Conservation (phyloP, 2,329 filamentous ascomycete genomes). For the Aspergillus intermedius region DNA sequence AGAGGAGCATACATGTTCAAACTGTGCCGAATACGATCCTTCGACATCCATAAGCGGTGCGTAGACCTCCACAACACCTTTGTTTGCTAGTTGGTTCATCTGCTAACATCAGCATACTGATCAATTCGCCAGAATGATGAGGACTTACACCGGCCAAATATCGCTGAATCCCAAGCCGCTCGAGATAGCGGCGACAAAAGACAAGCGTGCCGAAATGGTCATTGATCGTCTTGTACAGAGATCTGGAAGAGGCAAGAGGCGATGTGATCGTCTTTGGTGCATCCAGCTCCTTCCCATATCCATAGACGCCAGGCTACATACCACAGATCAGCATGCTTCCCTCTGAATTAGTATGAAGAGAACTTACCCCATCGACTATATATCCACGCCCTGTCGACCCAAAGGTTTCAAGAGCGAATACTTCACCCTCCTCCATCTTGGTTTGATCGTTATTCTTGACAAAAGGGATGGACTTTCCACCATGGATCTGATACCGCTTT, state of each 20-base stretch:
- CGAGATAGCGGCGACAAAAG: slow-evolving; percentile 57
- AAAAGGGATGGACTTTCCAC: slow-evolving; percentile 51
- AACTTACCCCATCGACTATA: slow-evolving; percentile 41
- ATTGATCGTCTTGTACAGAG: slow-evolving; percentile 52
- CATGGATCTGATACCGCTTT: slow-evolving; percentile 49
- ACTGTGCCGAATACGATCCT: slow-evolving; percentile 59
- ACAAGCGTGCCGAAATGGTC: slow-evolving; percentile 58
- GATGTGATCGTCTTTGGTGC: slow-evolving; percentile 28
- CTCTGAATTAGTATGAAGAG: neutral
- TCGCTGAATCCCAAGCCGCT: slow-evolving; percentile 54
- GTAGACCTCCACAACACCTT: slow-evolving; percentile 54
- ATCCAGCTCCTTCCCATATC: slow-evolving; percentile 43
- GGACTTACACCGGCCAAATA: slow-evolving; percentile 52
- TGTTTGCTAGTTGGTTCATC: slow-evolving; percentile 53
- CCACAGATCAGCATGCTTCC: slow-evolving; percentile 1
- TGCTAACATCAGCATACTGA: slow-evolving; percentile 15
- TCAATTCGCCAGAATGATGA: no score
- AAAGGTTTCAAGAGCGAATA: slow-evolving; percentile 56
- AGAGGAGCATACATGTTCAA: slow-evolving; percentile 47
- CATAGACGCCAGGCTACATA: slow-evolving; percentile 48
- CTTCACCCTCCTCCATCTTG: slow-evolving; percentile 55
- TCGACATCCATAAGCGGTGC: slow-evolving; percentile 51
- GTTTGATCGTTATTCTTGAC: slow-evolving; percentile 45
- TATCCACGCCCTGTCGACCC: slow-evolving; percentile 49
- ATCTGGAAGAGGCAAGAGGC: slow-evolving; percentile 49